Base-by-base conservation (phyloP, 2,329 filamentous ascomycete species). In the Colletotrichum orbiculare region DNA sequence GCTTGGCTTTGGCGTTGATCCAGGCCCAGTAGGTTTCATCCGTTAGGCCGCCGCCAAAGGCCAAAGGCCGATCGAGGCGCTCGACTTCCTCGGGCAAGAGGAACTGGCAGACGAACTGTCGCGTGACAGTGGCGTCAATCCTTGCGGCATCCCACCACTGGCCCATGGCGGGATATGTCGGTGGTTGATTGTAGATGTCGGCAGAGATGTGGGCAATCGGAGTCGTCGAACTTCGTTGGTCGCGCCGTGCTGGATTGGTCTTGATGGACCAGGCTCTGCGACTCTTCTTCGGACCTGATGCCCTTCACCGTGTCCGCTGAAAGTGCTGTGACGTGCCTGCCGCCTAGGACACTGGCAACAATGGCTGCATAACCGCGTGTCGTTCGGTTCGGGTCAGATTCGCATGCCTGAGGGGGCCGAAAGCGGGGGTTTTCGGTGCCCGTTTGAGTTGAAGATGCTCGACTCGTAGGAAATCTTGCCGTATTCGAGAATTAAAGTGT, bases 1-100 rank as follows among this genome's bases (percentile, higher is more conserved):
- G 84, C 71, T 88, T 89, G 7, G 89, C 89, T 70, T 89, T 89
- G 60, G 86, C 80, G 50, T 91, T 79, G 62, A 94, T 92, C 89
- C 91, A 93, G 73, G 93, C 90, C 81, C 91, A 89, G 74, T 94
- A 94, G 1, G 90, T 93, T 67, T 89, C 86, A 74, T 92, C 88
- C 4, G 90, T 93, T 61, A 87, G 76, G 60, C 87, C 87, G 70
- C 89, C 88, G 37, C 90, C 90, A 74, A 92, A 93, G 11, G 82
- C 85, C 50, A 92, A 79, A 8, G 87, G 87, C 45, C 81, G 80
- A 71, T 90, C 85, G 50, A 94, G 79, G 58, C 85, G 85, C 60
- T 84, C 81, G 69, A 87, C 82, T 75, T 91, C 89, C 66, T 87
- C 83, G 45, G 87, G 84, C 52, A 85, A 81, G 46, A 94, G 81